Percentiles rank a stretch among this genome's conserved stretches.
Conservation (phyloP, 2,329 filamentous ascomycete genomes). For the Fusarium sp. region DNA sequence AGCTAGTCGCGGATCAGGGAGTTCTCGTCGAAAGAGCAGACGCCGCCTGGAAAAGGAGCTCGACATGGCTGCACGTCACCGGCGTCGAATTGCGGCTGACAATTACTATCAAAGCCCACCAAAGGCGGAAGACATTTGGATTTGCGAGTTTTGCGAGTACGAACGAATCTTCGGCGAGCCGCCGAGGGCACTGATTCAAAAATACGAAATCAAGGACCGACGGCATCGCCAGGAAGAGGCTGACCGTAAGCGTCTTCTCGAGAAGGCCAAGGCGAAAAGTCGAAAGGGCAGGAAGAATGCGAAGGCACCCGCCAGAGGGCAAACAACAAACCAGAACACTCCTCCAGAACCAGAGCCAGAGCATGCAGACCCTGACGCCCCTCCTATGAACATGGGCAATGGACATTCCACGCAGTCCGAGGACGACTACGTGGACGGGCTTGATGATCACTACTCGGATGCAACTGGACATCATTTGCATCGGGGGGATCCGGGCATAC, state of each 20-base stretch:
- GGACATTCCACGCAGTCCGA: slow-evolving; percentile 54
- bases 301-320: slow-evolving; percentile 59
- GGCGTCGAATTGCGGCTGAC: slow-evolving; percentile 80
- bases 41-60: slow-evolving; percentile 78
- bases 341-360: slow-evolving; percentile 30
- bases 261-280: slow-evolving; percentile 94
- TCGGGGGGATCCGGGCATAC: slow-evolving; percentile 24
- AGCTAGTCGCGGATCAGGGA: slow-evolving; percentile 42
- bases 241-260: slow-evolving; percentile 85
- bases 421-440: slow-evolving; percentile 50
- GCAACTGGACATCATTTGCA: slow-evolving; percentile 25
- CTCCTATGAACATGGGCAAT: slow-evolving; percentile 39
- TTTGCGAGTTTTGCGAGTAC: slow-evolving; percentile 98
- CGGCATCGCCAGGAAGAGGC: slow-evolving; percentile 84
- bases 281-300: slow-evolving; percentile 84
- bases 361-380: slow-evolving; percentile 35
- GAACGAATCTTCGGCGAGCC: slow-evolving; percentile 93
- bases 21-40: slow-evolving; percentile 66
- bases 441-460: slow-evolving; percentile 43
- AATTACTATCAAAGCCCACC: slow-evolving; percentile 81
- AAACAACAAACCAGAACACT: slow-evolving; percentile 35
- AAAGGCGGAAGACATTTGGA: slow-evolving; percentile 80
- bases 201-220: slow-evolving; percentile 95
- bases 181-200: slow-evolving; percentile 84
- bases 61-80: slow-evolving; percentile 77